Base-by-base conservation (phyloP, 2,329 filamentous ascomycete genomes). In the Dactylellina sp. region DNA sequence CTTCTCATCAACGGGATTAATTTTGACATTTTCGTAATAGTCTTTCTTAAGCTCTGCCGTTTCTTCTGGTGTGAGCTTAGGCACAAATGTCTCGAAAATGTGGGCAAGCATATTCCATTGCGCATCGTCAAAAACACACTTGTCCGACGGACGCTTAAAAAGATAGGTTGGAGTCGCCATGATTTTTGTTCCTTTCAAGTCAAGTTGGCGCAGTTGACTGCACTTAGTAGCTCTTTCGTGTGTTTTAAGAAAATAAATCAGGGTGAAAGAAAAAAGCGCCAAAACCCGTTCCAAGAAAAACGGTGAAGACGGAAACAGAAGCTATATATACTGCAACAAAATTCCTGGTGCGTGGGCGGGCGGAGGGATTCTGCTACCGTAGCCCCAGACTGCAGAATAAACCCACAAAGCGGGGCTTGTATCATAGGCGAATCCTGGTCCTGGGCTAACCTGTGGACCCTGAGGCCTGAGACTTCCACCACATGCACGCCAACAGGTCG, bases 41-140 rank as follows among this genome's bases (percentile, higher is more conserved):
- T 68, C 71, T 11, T 56, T 64, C 18, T 75, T 75, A 6, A 75
- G 49, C 20, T 75, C 63, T 25, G 44, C 57, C 7, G 71, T 75
- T 50, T 75, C 71, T 32, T 70, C 71, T 42, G 63, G 63, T 18
- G 71, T 75, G 18, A 75, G 53, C 18, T 22, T 40, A 3, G 63
- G 50, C 7, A 75, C 59, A 44, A 61, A 75, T 4, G 71, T 68
- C 50, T 68, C 64, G 20, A 75, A 68, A 42, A 75, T 75, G 49
- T 75, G 71, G 7, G 49, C 47, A 14, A 75, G 53, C 64, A 70
- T 70, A 49, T 75, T 75, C 71, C 71, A 75, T 50, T 75, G 71
- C 18, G 71, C 71, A 28, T 63, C 63, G 42, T 68, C 57, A 40
- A 75, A 75, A 2, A 75, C 71, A 50, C 71, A 74, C 20, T 56